These are phyloP conservation scores for Aspergillus hortae DNA, from an alignment of 2,329 filamentous ascomycete genomes.

Conservation along the genomic window DNA sequence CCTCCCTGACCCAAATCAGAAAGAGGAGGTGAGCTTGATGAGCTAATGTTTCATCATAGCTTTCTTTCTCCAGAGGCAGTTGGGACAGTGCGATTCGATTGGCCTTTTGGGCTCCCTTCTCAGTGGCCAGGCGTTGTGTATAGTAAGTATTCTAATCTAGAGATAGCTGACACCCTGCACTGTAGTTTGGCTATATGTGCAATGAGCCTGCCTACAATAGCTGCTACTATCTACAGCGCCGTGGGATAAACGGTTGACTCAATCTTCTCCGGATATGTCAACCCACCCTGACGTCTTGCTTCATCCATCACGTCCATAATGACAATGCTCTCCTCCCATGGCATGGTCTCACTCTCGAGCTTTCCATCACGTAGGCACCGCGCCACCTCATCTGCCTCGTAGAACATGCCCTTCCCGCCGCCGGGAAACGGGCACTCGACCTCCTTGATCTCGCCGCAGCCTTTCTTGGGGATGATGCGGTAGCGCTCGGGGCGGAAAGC, in stretches of 20 bases:
- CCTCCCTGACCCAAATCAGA: no score
- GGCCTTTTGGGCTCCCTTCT: no score
- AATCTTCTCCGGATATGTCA: conserved; percentile 64
- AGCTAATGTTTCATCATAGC: no score
- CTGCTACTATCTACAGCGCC: conserved; percentile 26
- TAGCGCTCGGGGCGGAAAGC: conserved; percentile 67
- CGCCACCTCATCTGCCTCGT: conserved; percentile 78
- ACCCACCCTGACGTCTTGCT: conserved; percentile 58
- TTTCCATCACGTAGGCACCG: conserved; percentile 71
- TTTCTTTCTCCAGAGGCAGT: no score
- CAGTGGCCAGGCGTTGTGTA: no score
- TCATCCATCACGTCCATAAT: conserved; percentile 83
- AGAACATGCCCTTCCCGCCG: conserved; percentile 80
- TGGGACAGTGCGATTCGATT: no score
- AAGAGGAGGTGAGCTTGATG: no score
- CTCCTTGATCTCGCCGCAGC: conserved; percentile 43
- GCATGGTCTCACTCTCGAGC: conserved; percentile 68
- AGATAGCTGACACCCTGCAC: no score
- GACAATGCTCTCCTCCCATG: conserved; percentile 71
- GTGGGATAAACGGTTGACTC: conserved; percentile 57
- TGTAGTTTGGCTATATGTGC: not conserved
- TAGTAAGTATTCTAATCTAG: no score
- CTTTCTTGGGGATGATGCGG: conserved; percentile 56
- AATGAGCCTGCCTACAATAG: not conserved
- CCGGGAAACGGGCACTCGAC: conserved; percentile 47